Base-by-base conservation (phyloP, 176 grass and related monocot species). In the Eleusine indica region DNA sequence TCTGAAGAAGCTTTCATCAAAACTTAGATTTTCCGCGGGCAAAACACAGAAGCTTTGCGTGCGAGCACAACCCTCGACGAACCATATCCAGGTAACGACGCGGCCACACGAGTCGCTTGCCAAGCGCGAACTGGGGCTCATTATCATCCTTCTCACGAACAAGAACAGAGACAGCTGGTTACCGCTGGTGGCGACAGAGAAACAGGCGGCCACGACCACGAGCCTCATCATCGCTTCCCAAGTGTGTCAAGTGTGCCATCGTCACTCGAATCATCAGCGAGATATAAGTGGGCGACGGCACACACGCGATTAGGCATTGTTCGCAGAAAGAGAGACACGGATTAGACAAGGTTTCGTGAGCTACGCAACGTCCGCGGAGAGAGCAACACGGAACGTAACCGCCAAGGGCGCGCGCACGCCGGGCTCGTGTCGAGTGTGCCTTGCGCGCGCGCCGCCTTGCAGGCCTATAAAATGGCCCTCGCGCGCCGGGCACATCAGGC, bases 351-450 rank as follows among this genome's bases (percentile, higher is more conserved):
- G 54, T 57, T 17, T 3, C 19, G 54, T 5, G 18, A 57, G 54
- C 4, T 73, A 21, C 7, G 71, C 38, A 57, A 53, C 49, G 73
- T n/a, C 63, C 30, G 79, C 9, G 49, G 44, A 68, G 21, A 40
- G 66, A 22, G 48, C 78, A 18, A 53, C 78, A 80, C 66, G 78
- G 35, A 69, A 80, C 48, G 78, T 51, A 69, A 70, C 66, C 19
- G 17, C 49, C 32, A 57, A 54, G 12, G 49, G 30, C 73, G 29
- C 29, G 63, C 28, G 63, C 66, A 54, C 47, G 65, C 48, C 35
- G 78, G 51, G 35, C 35, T 80, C 74, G 18, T 80, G 78, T 40
- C 9, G 48, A 21, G 19, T 58, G 56, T n/a, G 56, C 19, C 18
- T 25, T 25, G 15, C 44, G 9, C 44, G 9, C 44, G 17, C 75